These are phyloP conservation scores for Collariella sp. DNA, from an alignment of 495 filamentous ascomycete species.

Conservation along the genomic window DNA sequence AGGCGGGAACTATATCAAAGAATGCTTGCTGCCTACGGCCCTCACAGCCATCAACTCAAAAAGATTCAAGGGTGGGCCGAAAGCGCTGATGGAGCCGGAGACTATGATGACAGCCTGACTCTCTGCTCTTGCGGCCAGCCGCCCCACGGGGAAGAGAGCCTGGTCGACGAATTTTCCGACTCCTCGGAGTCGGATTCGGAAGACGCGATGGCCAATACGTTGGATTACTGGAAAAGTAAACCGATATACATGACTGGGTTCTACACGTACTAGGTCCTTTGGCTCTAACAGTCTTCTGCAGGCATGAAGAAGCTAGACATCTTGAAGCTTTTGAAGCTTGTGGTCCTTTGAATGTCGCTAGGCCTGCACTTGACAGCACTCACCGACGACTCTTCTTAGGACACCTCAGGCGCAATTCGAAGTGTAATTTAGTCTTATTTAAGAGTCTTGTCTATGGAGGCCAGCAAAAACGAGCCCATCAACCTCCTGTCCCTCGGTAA, in stretches of 20 bases:
- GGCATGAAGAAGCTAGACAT: no score
- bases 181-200: no score
- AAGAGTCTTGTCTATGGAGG: no score
- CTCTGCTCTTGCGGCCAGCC: background rate
- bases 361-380: no score
- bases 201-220: no score
- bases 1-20: background rate
- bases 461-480: background rate
- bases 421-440: no score
- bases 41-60: background rate
- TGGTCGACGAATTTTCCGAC: no score
- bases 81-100: background rate
- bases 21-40: background rate
- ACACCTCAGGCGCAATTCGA: no score
- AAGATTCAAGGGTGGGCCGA: background rate
- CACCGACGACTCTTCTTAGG: no score
- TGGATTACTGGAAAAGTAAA: background rate
- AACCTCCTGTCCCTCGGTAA: constrained; percentile 17
- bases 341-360: no score
- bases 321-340: background rate
- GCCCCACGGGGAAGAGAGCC: background rate
- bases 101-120: background rate
- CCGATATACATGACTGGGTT: background rate
- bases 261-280: background rate
- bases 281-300: no score